A percentile compares a stretch with the other conserved stretches of the same genome.
Conservation (phyloP, 768 basidiomycete genomes). For the Polyporus arcularius region DNA sequence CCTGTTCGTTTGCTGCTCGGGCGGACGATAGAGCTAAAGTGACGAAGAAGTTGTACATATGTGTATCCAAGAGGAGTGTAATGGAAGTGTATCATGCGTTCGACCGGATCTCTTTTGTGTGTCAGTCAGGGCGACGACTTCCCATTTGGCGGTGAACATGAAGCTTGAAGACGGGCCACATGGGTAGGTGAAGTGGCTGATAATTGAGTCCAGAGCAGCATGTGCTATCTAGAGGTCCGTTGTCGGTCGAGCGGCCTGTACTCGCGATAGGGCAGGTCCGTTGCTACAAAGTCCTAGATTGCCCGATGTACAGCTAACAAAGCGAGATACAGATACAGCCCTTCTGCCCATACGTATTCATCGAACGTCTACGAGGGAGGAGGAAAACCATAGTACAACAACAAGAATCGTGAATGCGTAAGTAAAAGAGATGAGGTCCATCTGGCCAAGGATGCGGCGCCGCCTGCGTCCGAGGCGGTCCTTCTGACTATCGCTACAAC, state of each 20-base stretch:
- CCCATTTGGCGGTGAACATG: too few species aligned
- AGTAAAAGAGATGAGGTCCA: not conserved
- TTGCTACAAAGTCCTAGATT: not conserved
- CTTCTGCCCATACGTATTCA: not conserved
- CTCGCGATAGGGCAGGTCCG: not conserved
- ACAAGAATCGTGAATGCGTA: not conserved
- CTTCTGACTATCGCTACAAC: constrained; percentile 15
- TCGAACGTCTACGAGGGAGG: not conserved
- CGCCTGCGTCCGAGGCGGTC: constrained; percentile 18
- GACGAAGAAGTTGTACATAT: not conserved
- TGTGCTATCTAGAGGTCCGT: too few species aligned
- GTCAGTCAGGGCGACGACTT: too few species aligned
- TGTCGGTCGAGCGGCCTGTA: too few species aligned
- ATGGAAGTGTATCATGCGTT: not conserved
- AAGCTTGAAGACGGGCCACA: too few species aligned
- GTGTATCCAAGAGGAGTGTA: not conserved
- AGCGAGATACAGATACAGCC: not conserved
- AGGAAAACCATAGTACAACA: not conserved
- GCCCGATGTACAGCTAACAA: not conserved
- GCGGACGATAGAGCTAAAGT: not conserved
- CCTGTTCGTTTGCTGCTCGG: not conserved
- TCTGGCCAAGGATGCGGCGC: constrained; percentile 11
- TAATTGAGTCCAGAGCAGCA: too few species aligned
- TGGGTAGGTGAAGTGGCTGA: too few species aligned
- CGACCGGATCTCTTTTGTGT: not conserved